Evolutionary conservation across 2,329 filamentous ascomycete genomes (phyloP), one percentile per base, ranked within the genome.

Genomic region (Aspergillus sp.): DNA sequence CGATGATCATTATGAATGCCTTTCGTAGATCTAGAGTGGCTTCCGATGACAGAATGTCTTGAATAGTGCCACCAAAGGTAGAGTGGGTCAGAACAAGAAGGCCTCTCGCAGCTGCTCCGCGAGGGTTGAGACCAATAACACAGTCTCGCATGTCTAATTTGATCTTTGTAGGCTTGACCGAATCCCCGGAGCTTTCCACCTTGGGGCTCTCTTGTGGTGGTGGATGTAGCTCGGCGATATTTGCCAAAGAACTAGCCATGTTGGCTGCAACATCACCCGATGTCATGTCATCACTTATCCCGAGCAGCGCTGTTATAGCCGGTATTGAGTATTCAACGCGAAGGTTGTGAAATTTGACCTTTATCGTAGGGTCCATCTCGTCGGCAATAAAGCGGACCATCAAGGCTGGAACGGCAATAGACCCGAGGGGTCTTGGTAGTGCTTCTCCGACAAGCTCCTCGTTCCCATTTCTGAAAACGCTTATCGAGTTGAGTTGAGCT

Each of bases 341-440:
- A 4, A 96, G 66, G 60, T 96, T 92, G 73, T 90, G 90, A 43
- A 98, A 77, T 70, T 96, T 96, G 57, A 97, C 73, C 71, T 96
- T 96, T 64, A 97, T 80, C 6, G 91, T 87, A 0, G 96, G 93
- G 62, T 98, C 93, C 76, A 96, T 90, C 70, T 98, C 93, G 70
- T 98, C 93, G 0, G 91, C 91, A 63, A 99, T 90, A 77, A 96
- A 90, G 50, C 95, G 85, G 58, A 90, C 85, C 87, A 96, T 96
- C 53, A 98, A 73, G 62, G 93, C 90, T 0, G 88, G 87, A 15
- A 74, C 65, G 15, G 58, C 54, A 7, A 62, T 55, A 19, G 69
- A 55, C 40, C 58, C 64, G 41, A 62, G 64, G 35, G 57, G 64
- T 58, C 72, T 63, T 4, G 77, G 70, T 8, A 85, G 67, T n/a